phyloP scores from a whole-genome alignment of 139 green algal genomes.

The Chlorella sp. region DNA sequence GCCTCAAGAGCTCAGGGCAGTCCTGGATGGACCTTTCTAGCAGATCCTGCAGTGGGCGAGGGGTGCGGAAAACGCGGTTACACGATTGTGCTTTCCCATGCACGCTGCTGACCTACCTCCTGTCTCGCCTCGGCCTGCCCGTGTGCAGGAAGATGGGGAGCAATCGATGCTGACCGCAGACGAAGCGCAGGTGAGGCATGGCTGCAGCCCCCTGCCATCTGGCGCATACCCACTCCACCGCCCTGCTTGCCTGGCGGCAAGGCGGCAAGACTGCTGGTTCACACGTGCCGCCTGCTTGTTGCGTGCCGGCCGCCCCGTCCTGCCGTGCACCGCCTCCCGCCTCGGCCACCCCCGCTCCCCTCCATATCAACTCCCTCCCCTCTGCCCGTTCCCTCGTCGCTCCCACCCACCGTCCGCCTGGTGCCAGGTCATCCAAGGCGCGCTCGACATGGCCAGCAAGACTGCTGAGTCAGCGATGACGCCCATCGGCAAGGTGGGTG shows the following conservation, averaged over 20 bases:
- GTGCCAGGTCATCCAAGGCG: conserved; percentile 59
- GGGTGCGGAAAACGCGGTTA: too few relatives aligned
- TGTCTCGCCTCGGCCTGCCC: background rate
- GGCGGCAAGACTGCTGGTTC: background rate
- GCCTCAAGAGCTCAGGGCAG: too few relatives aligned
- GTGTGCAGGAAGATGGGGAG: background rate
- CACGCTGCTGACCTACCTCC: background rate
- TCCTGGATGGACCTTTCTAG: too few relatives aligned
- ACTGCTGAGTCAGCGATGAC: conserved; percentile 67
- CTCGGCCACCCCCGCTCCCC: too few relatives aligned
- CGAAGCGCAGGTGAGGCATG: conserved; percentile 1
- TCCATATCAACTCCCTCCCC: background rate
- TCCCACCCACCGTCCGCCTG: background rate
- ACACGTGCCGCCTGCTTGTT: background rate
- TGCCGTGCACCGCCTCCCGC: background rate
- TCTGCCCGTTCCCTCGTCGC: background rate
- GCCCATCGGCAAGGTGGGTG: conserved; percentile 59
- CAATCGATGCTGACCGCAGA: conserved; percentile 17
- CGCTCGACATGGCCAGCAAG: conserved; percentile 68
- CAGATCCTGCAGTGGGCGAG: too few relatives aligned
- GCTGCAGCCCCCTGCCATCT: background rate
- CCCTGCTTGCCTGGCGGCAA: too few relatives aligned
- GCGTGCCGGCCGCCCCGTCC: background rate
- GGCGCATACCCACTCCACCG: background rate
- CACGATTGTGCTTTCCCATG: background rate